Evolutionary conservation across 306 rosid genomes (phyloP).

Genomic region (Malus asiatica): DNA sequence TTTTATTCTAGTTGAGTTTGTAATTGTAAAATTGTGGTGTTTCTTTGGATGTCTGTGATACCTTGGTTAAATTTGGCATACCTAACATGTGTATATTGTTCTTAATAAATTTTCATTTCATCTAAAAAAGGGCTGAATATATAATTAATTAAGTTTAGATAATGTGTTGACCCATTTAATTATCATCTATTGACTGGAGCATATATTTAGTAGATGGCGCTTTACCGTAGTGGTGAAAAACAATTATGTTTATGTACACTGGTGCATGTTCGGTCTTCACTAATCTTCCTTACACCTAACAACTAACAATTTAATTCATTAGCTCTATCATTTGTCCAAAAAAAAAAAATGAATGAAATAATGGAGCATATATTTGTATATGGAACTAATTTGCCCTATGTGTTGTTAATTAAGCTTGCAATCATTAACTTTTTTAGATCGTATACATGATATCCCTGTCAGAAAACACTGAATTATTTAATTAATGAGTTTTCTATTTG

Average conservation of each 20-base stretch:
- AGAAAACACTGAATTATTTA: constrained; percentile 26
- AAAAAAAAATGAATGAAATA: too few relatives aligned
- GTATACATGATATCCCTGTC: constrained; percentile 24
- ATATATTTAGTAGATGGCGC: too few relatives aligned
- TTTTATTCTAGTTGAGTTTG: too few relatives aligned
- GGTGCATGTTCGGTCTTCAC: too few relatives aligned
- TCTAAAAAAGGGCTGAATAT: not conserved
- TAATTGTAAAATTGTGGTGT: not conserved
- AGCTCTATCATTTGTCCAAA: too few relatives aligned
- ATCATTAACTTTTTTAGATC: not conserved
- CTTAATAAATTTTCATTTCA: too few relatives aligned
- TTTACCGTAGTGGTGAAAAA: too few relatives aligned
- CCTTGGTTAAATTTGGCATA: not conserved
- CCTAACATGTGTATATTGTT: not conserved
- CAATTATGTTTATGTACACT: too few relatives aligned
- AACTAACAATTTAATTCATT: too few relatives aligned
- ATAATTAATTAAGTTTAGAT: not conserved
- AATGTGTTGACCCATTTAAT: not conserved
- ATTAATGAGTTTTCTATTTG: constrained; percentile 16
- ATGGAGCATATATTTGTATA: not conserved
- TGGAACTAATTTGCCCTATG: not conserved
- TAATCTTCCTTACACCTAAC: too few relatives aligned
- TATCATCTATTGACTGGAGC: not conserved
- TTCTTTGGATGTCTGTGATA: not conserved
- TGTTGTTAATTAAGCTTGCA: not conserved